Evolutionary conservation across 2,329 filamentous ascomycete species (phyloP), one percentile per base, ranked within the genome.

Genomic region (Fusarium stilboides): DNA sequence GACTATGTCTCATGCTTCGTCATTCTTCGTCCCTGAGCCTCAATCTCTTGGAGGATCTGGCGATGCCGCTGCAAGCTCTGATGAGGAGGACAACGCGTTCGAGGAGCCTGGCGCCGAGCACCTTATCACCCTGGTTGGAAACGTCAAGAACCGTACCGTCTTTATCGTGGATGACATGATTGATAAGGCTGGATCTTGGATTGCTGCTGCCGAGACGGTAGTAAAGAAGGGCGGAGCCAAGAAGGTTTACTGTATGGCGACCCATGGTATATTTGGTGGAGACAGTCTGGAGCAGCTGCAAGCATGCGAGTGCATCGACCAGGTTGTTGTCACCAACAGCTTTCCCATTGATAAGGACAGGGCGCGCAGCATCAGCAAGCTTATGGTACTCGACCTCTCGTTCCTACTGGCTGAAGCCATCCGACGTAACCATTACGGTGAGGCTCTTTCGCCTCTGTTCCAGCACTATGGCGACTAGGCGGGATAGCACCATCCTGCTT

Each of bases 141-240:
- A 98, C 75, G 96, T 99, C 63, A 92, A 90, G 76, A 90, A 93
- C 77, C 89, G 93, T 61, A 91, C 93, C 0, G 96, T 98, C 55
- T 92, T 99, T 77, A 94, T 99, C 65, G 92, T 99, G 50, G 96
- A 99, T 78, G 96, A 99, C 79, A 98, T 99, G 92, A 98, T 99
- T 76, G 96, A 99, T 82, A 98, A 97, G 83, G 91, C 94, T 12
- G 93, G 92, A 15, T 97, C 94, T 8, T 99, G 96, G 96, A 97
- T 99, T 72, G 95, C 95, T 8, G 96, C 96, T 8, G 96, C 96
- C 14, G 96, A 99, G 84, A 97, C 94, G 2, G 95, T 97, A 3
- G 93, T 97, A 54, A 98, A 98, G 85, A 89, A 92, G 69, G 97
- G 96, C 69, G 88, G 89, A 44, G 96, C 96, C 2, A 97, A 93